Base-by-base conservation (phyloP, 176 grass and related monocot genomes). In the Calamus simplicifolius region DNA sequence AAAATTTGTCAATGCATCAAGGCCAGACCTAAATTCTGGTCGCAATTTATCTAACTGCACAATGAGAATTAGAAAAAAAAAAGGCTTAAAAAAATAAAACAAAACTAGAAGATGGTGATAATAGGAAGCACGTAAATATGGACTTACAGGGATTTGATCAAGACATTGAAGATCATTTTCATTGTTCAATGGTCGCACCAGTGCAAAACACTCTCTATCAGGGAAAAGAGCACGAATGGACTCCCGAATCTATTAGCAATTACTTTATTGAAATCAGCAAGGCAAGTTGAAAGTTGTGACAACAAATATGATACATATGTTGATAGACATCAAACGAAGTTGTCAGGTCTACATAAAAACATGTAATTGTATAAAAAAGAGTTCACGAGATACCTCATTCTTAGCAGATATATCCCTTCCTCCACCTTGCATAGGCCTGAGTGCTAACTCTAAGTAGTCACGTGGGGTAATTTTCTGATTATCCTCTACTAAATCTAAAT, bases 171-270 rank as follows among this genome's bases (percentile, higher is more conserved):
- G 88, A 83, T 98, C 93, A 69, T 85, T 98, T 73, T 98, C 93
- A 55, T 83, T 62, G 67, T 92, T 89, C 79, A 98, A 72, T 63
- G 93, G 93, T 23, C 93, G 81, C 62, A 98, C 93, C 25, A 98
- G 87, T 0, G 93, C 53, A 60, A 98, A 89, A 64, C 93, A 92
- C 69, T 98, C 93, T 58, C 93, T 82, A 75, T 98, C 93, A 29
- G 93, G 93, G 66, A 98, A 98, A 68, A 98, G 77, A 61, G 87
- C 73, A 31, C 93, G 84, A 61, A 98, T 92, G 8, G 93, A 98
- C 61, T 98, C 87, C 52, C 93, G 87, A 71, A 98, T 98, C 73
- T 77, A 48, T 25, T 61, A 3, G 55, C 55, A 66, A 55, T 10
- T 43, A 43, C 7, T 43, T 43, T 43, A 6, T 43, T 43, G 31